These are phyloP conservation scores for Penicillium lividum DNA, from an alignment of 495 filamentous ascomycete species.

Conservation along the genomic window DNA sequence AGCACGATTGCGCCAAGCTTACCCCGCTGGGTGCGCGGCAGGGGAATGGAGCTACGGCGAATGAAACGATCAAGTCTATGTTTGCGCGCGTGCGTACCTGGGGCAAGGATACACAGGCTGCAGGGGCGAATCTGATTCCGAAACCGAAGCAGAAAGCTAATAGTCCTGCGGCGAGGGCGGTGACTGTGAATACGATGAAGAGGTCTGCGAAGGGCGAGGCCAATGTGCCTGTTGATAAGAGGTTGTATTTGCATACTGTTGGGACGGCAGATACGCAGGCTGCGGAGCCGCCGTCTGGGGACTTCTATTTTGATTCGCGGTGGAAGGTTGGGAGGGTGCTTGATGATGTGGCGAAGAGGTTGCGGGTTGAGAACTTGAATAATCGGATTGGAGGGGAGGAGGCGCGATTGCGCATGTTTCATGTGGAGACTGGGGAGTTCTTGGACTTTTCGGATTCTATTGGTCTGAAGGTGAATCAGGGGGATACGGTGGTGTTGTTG, in stretches of 20 bases:
- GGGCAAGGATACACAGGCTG: constrained; percentile 62
- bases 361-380: constrained; percentile 86
- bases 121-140: constrained; percentile 37
- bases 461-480: constrained; percentile 66
- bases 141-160: constrained; percentile 60
- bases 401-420: constrained; percentile 79
- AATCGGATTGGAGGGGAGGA: constrained; percentile 78
- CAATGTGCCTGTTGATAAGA: constrained; percentile 72
- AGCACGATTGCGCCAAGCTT: constrained; percentile 80
- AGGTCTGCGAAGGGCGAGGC: constrained; percentile 85
- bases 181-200: constrained; percentile 74
- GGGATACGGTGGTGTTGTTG: constrained; percentile 86
- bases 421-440: constrained; percentile 85
- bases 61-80: constrained; percentile 57
- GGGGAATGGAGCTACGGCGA: constrained; percentile 26
- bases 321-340: constrained; percentile 89
- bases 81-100: constrained; percentile 65
- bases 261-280: constrained; percentile 72
- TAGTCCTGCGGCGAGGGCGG: constrained; percentile 56
- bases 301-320: constrained; percentile 81
- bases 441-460: constrained; percentile 82
- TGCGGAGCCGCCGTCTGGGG: constrained; percentile 71
- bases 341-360: constrained; percentile 78
- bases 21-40: constrained; percentile 63
- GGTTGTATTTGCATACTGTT: constrained; percentile 84